phyloP scores from a whole-genome alignment of 2,329 filamentous ascomycete genomes.

The Neofusicoccum umdonicola region DNA sequence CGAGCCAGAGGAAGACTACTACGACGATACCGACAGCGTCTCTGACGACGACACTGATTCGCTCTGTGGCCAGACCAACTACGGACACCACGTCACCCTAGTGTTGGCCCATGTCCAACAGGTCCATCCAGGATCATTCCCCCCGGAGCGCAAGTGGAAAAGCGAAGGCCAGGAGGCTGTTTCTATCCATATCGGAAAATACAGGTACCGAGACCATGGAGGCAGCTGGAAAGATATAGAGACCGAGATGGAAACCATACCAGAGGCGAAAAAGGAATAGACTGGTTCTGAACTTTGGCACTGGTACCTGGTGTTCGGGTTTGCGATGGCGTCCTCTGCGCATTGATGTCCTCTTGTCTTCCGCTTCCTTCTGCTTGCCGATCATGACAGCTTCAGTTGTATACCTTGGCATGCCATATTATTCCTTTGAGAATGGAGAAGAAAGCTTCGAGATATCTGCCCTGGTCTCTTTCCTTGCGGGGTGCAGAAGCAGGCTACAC shows the following conservation, averaged over 20 bases:
- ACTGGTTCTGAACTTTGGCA: no score
- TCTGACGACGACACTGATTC: not conserved
- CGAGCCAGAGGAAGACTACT: not conserved
- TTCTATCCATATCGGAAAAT: not conserved
- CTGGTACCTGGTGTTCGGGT: no score
- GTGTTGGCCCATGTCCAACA: slow-evolving; percentile 6
- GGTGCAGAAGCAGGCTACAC: no score
- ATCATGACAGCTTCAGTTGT: no score
- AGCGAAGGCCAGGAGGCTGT: slow-evolving; percentile 7
- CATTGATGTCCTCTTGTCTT: no score
- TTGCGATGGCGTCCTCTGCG: no score
- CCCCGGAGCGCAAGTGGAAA: not conserved
- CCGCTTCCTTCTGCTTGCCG: no score
- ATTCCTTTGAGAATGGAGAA: no score
- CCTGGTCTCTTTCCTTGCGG: no score
- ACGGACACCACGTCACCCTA: not conserved
- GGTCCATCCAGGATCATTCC: not conserved
- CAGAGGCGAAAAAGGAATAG: no score
- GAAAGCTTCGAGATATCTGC: no score
- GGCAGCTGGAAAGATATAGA: slow-evolving; percentile 1
- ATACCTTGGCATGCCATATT: no score
- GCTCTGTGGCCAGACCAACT: not conserved
- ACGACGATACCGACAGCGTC: not conserved
- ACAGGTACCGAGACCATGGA: slow-evolving; percentile 4
- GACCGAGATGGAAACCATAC: not conserved